These are phyloP conservation scores for Murraya koenigii DNA, from an alignment of 345 rosid species.

Conservation along the genomic window DNA sequence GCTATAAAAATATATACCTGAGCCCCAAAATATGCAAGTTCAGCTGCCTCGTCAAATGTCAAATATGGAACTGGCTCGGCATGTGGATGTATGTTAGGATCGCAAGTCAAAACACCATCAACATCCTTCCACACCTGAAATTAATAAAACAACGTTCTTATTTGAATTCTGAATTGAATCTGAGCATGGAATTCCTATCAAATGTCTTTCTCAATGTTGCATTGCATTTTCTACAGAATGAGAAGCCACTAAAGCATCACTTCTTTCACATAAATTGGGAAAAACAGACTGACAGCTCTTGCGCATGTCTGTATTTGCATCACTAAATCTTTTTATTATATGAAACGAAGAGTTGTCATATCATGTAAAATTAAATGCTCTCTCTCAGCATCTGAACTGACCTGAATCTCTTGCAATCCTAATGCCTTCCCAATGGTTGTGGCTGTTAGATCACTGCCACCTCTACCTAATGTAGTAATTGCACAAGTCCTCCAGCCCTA, in stretches of 20 bases:
- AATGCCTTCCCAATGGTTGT: slow-evolving; percentile 96
- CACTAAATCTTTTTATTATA: slow-evolving; percentile 2
- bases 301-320: neutral
- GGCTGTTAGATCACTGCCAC: slow-evolving; percentile 99
- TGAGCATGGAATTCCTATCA: neutral
- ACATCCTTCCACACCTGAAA: slow-evolving; percentile 99
- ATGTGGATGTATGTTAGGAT: slow-evolving; percentile 71
- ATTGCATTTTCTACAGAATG: neutral
- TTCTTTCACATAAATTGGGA: neutral
- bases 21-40: slow-evolving; percentile 98
- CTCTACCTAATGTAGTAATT: slow-evolving; percentile 92
- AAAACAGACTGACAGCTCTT: neutral
- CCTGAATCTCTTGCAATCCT: slow-evolving; percentile 97
- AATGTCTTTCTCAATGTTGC: neutral
- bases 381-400: slow-evolving; percentile 21
- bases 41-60: slow-evolving; percentile 99
- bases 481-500: slow-evolving; percentile 97
- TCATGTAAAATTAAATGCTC: neutral
- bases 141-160: neutral
- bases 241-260: neutral
- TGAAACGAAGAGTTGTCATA: neutral
- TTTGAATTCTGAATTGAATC: neutral
- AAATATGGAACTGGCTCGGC: slow-evolving; percentile 85
- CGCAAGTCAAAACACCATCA: slow-evolving; percentile 98
- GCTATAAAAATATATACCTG: slow-evolving; percentile 49